Conservation (phyloP, 208 protist genomes). For the Porcisia deanei region DNA sequence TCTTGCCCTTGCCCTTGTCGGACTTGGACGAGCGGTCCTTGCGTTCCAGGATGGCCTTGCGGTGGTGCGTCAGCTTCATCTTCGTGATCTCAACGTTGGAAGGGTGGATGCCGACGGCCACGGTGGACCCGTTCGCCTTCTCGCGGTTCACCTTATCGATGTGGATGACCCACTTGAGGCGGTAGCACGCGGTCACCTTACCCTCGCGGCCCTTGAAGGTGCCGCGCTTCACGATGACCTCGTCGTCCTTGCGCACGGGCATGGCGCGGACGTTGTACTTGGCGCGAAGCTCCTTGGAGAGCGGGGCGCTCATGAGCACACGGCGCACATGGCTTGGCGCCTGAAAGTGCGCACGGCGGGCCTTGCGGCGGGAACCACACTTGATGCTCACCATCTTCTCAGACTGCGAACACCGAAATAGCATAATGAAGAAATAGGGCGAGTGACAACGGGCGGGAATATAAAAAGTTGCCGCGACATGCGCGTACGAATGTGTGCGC, state of each 20-base stretch:
- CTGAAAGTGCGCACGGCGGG: constrained; percentile 99
- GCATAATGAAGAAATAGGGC: neutral
- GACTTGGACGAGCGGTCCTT: constrained; percentile 88
- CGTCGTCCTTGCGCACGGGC: constrained; percentile 99
- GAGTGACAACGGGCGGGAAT: neutral
- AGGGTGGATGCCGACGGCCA: constrained; percentile 96
- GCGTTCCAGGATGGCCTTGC: constrained; percentile 97
- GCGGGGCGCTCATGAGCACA: constrained; percentile 97
- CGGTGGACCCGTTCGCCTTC: constrained; percentile 96
- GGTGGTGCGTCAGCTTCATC: constrained; percentile 98
- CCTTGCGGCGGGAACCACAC: constrained; percentile 95
- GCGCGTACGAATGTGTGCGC: neutral
- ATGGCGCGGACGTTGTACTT: constrained; percentile 99
- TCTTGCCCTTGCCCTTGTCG: constrained; percentile 94
- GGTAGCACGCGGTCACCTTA: constrained; percentile 98
- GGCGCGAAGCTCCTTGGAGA: constrained; percentile 98
- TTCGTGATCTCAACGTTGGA: constrained; percentile 99
- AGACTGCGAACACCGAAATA: constrained; percentile 19
- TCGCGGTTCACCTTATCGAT: constrained; percentile 98
- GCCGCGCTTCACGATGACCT: constrained; percentile 97
- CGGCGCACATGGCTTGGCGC: constrained; percentile 96
- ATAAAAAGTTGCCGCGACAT: neutral
- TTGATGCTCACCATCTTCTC: constrained; percentile 83
- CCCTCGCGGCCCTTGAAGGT: constrained; percentile 96
- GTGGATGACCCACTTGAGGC: constrained; percentile 99